Conservation (phyloP, 2,329 filamentous ascomycete genomes). For the Exophiala sideris region DNA sequence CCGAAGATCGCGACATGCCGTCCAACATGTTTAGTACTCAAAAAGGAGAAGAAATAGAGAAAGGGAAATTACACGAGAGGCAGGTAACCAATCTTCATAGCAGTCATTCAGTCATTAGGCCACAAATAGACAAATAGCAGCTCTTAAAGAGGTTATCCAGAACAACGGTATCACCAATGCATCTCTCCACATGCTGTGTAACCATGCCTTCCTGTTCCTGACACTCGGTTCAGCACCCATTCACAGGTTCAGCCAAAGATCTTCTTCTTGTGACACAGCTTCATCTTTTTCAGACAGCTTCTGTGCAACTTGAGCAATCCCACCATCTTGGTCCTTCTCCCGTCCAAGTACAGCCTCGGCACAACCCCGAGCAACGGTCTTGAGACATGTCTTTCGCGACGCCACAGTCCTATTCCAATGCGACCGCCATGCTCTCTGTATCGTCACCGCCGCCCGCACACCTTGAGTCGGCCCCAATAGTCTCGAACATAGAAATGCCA, state of each 20-base stretch:
- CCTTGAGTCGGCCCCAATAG: conserved; percentile 51
- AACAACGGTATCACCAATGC: too few species aligned
- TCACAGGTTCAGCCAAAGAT: conserved; percentile 24
- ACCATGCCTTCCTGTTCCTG: too few species aligned
- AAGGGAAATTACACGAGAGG: too few species aligned
- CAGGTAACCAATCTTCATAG: too few species aligned
- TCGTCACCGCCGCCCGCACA: conserved; percentile 49
- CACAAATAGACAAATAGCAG: too few species aligned
- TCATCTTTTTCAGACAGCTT: not conserved
- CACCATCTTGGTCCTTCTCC: not conserved
- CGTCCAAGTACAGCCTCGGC: conserved; percentile 7
- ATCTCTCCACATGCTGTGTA: too few species aligned
- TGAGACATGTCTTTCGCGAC: conserved; percentile 32
- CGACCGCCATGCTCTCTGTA: conserved; percentile 53
- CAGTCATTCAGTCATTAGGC: too few species aligned
- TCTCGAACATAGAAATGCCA: conserved; percentile 59
- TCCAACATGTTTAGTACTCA: too few species aligned
- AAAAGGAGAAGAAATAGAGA: too few species aligned
- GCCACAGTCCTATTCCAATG: conserved; percentile 23
- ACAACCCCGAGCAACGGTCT: conserved; percentile 40
- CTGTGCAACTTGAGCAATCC: not conserved
- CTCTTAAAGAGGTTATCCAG: too few species aligned
- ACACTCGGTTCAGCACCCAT: too few species aligned
- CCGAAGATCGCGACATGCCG: too few species aligned
- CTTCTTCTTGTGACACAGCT: conserved; percentile 4